Evolutionary conservation across 179 eudicot species (phyloP).

Genomic region (Beta lomatogona): DNA sequence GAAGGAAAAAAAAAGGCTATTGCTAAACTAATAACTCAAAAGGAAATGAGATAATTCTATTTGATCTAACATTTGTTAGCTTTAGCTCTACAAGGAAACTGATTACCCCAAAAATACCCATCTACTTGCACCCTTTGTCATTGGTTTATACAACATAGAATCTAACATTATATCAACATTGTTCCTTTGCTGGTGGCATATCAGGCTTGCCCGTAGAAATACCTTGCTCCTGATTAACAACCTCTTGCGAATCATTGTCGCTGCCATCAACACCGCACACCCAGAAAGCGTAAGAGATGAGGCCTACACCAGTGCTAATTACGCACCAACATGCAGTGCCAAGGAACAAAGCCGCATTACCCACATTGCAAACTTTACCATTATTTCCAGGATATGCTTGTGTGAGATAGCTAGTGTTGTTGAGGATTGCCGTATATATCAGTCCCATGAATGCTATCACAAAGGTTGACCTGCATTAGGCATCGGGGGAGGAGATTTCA

Average conservation of each 20-base stretch:
- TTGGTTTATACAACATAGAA: background rate
- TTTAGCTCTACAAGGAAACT: too few species aligned
- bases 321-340: conserved; percentile 23
- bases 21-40: too few species aligned
- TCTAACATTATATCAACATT: background rate
- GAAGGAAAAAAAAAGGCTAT: too few species aligned
- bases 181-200: background rate
- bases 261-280: background rate
- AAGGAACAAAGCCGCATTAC: background rate
- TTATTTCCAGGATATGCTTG: background rate
- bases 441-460: conserved; percentile 17
- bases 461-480: conserved; percentile 20
- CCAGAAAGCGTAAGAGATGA: conserved; percentile 4
- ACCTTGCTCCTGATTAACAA: background rate
- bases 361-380: background rate
- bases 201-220: background rate
- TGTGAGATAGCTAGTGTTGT: conserved; percentile 8
- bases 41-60: too few species aligned
- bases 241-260: background rate
- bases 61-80: too few species aligned
- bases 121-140: background rate
- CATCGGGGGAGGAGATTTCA: background rate
- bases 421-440: conserved; percentile 5
- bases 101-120: too few species aligned
- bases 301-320: conserved; percentile 5